These are phyloP conservation scores for Hemisphaericaspora xylofermentans DNA, from an alignment of 1,139 yeast species.

Conservation along the genomic window DNA sequence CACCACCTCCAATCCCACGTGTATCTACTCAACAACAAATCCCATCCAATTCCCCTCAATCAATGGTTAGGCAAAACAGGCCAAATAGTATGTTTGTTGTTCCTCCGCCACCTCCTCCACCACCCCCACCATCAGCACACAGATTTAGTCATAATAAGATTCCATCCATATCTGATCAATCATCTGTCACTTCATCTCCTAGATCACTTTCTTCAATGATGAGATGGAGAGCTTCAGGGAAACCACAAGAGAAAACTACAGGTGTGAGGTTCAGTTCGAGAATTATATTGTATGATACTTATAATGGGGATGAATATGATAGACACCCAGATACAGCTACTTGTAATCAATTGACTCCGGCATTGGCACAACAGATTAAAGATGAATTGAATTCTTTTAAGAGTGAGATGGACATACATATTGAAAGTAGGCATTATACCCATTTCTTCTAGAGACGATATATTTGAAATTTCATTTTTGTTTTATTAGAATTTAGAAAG, in stretches of 20 bases:
- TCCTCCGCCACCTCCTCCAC: conserved; percentile 16
- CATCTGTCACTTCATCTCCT: conserved; percentile 29
- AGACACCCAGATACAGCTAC: conserved; percentile 93
- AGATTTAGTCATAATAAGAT: conserved; percentile 28
- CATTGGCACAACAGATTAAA: conserved; percentile 81
- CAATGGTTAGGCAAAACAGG: not conserved
- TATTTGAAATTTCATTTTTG: conserved; percentile 6
- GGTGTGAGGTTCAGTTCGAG: conserved; percentile 80
- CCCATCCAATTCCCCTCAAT: conserved; percentile 5
- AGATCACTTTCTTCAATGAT: conserved; percentile 34
- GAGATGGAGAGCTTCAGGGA: conserved; percentile 16
- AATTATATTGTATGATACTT: conserved; percentile 84
- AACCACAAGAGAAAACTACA: conserved; percentile 5
- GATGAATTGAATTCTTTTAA: conserved; percentile 81
- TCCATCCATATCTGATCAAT: conserved; percentile 22
- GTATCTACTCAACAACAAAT: not conserved
- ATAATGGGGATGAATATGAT: conserved; percentile 82
- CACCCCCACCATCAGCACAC: not conserved
- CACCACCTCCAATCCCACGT: conserved; percentile 1
- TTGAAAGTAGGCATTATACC: conserved; percentile 73
- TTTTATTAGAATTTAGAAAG: conserved; percentile 1
- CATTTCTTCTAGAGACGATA: conserved; percentile 60
- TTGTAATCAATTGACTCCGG: conserved; percentile 88
- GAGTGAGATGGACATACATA: conserved; percentile 80
- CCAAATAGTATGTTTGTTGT: conserved; percentile 7